Conservation (phyloP, 106 monocot genomes). For the Narthecium ossifragum region DNA sequence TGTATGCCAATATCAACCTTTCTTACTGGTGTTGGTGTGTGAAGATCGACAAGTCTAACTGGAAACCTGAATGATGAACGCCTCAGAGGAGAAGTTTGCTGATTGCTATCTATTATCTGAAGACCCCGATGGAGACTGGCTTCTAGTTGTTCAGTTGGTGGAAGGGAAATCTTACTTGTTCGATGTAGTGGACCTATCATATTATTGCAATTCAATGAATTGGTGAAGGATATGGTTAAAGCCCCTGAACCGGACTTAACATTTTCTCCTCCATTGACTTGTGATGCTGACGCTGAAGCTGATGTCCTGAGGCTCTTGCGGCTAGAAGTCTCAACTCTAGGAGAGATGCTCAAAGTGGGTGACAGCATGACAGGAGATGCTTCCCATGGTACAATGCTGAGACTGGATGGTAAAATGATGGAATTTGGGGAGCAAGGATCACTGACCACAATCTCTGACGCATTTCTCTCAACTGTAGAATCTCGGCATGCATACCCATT, state of each 20-base stretch:
- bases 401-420: constrained; percentile 15
- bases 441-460: neutral
- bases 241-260: constrained; percentile 11
- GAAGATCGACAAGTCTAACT: constrained; percentile 39
- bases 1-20: constrained; percentile 63
- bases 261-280: constrained; percentile 19
- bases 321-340: constrained; percentile 31
- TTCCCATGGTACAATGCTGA: constrained; percentile 40
- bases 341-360: constrained; percentile 31
- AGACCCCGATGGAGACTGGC: constrained; percentile 76
- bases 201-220: constrained; percentile 13
- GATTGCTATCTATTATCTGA: constrained; percentile 54
- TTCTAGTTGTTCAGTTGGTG: constrained; percentile 57
- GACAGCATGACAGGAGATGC: constrained; percentile 14
- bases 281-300: constrained; percentile 44
- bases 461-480: neutral
- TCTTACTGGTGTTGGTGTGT: constrained; percentile 25
- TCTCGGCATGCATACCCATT: neutral
- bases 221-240: constrained; percentile 19
- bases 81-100: constrained; percentile 33
- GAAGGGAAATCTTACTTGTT: constrained; percentile 16
- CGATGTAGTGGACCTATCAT: constrained; percentile 8
- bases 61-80: constrained; percentile 56
- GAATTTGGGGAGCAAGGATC: constrained; percentile 2
- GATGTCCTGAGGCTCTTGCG: constrained; percentile 55